Evolutionary conservation across 768 basidiomycete genomes (phyloP).

Genomic region (Pulveroboletus sp.): DNA sequence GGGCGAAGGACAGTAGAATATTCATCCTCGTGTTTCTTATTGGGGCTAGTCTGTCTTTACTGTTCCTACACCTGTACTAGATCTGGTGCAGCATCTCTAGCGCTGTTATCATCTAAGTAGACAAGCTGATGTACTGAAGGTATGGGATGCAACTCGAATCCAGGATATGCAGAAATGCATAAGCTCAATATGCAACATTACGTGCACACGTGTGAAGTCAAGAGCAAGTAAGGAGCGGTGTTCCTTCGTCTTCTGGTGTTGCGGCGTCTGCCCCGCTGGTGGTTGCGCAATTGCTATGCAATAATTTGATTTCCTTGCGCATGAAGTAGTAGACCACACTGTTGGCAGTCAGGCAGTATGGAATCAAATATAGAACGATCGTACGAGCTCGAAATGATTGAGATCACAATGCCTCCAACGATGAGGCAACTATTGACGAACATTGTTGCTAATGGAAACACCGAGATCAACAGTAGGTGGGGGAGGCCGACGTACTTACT

Average conservation of each 20-base stretch:
- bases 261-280: conserved; percentile 56
- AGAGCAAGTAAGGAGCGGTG: conserved; percentile 40
- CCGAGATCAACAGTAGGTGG: conserved; percentile 2
- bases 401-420: conserved; percentile 53
- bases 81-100: conserved; percentile 3
- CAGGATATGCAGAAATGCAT: background rate
- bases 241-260: conserved; percentile 55
- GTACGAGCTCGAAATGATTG: conserved; percentile 64
- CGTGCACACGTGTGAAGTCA: background rate
- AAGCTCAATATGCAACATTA: background rate
- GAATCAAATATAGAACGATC: conserved; percentile 24
- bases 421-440: conserved; percentile 60
- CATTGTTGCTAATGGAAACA: conserved; percentile 48
- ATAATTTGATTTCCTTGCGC: conserved; percentile 53
- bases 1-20: conserved; percentile 81
- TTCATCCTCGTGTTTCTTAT: conserved; percentile 91
- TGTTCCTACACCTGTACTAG: conserved; percentile 93
- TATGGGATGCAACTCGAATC: background rate
- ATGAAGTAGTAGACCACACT: conserved; percentile 68
- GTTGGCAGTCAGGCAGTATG: conserved; percentile 8
- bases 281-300: conserved; percentile 46
- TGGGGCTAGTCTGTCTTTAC: conserved; percentile 83
- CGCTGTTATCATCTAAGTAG: conserved; percentile 1
- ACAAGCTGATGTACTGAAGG: background rate
- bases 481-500: conserved; percentile 39